Evolutionary conservation across 331 rosid genomes (phyloP).

Genomic region (Cydonia oblonga): DNA sequence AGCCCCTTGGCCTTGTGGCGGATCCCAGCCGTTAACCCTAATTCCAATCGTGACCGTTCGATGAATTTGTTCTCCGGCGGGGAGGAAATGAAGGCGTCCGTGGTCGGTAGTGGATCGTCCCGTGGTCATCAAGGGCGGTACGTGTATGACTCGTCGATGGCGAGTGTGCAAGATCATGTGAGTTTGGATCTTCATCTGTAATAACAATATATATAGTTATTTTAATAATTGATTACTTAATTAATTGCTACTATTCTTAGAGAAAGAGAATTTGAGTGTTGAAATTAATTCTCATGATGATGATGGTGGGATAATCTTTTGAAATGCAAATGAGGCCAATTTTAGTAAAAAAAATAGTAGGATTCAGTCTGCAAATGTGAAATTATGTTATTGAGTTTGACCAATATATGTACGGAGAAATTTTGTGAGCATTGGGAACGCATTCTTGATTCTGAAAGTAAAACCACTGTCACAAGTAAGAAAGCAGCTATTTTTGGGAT

Average conservation of each 20-base stretch:
- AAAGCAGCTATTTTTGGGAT: not conserved
- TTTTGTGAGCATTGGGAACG: not conserved
- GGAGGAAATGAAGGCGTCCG: slow-evolving; percentile 31
- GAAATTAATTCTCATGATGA: not conserved
- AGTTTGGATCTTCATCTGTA: slow-evolving; percentile 93
- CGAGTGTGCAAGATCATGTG: slow-evolving; percentile 50
- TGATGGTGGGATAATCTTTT: not conserved
- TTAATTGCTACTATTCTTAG: slow-evolving; percentile 1
- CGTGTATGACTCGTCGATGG: slow-evolving; percentile 35
- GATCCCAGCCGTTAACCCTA: slow-evolving; percentile 46
- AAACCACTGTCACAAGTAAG: not conserved
- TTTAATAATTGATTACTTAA: not conserved
- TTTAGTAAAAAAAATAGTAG: not conserved
- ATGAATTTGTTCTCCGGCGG: slow-evolving; percentile 35
- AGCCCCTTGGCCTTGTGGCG: slow-evolving; percentile 75
- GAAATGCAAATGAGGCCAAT: not conserved
- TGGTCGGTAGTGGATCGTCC: slow-evolving; percentile 9
- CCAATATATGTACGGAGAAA: not conserved
- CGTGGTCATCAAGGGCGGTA: slow-evolving; percentile 26
- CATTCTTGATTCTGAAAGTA: not conserved
- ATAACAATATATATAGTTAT: slow-evolving; percentile 8
- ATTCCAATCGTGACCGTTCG: slow-evolving; percentile 31
- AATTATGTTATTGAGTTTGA: not conserved
- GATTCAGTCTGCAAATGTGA: not conserved
- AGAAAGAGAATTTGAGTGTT: not conserved